Base-by-base conservation (phyloP, 1,139 yeast species). In the Sugiyamaella xylanicola region DNA sequence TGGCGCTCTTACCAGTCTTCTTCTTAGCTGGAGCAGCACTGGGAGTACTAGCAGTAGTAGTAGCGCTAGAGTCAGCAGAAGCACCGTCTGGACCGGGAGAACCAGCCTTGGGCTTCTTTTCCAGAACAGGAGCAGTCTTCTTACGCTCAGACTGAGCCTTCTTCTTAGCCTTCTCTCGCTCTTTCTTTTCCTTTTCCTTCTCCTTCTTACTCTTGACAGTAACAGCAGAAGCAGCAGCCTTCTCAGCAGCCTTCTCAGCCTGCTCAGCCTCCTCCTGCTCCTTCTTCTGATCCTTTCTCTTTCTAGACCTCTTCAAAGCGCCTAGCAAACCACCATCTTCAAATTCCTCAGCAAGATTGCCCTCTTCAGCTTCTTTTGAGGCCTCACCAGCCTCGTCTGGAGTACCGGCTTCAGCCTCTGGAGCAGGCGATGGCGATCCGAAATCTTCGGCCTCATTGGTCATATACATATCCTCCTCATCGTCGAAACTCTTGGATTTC, bases 171-270 rank as follows among this genome's bases (percentile, higher is more conserved):
- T 93, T 95, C 73, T 93, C 99, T 62, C 88, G 88, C 76, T 93
- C 99, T 74, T 93, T 95, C 87, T 92, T 93, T 72, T 93, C 95
- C 74, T 84, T 87, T 75, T 93, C 99, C 79, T 93, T 95, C 71
- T 93, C 99, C 77, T 95, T 95, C 80, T 93, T 95, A 58, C 95
- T 84, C 74, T 93, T 89, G 67, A 92, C 68, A 53, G 67, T 68
- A 27, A 68, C 76, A 21, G 59, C 77, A 50, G 95, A 88, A 42
- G 83, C 91, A 51, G 78, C 81, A 37, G 71, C 70, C 36, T 72
- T 72, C 32, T 70, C 76, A 72, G 78, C 65, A 11, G 65, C 74
- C 15, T 67, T 72, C 45, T 65, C 69, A 67, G 61, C 80, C 19
- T 45, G 17, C 17, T 45, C 49, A 16, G 39, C 39, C 80, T 51